Conservation (phyloP, 2,329 filamentous ascomycete genomes). For the Monilinia fructicola region DNA sequence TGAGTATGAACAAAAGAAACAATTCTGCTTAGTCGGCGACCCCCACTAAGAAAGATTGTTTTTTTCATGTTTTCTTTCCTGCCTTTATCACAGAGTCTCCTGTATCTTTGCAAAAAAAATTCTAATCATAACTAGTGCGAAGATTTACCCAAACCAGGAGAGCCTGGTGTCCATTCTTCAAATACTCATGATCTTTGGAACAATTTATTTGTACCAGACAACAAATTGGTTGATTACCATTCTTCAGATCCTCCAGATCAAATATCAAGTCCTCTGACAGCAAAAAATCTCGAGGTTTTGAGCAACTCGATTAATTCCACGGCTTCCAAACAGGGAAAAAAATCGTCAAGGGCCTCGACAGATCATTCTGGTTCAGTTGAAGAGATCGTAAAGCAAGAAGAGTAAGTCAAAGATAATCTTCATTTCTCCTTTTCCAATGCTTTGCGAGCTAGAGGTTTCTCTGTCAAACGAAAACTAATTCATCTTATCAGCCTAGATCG, state of each 20-base stretch:
- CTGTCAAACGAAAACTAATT: conserved; percentile 8
- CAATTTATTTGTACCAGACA: neutral
- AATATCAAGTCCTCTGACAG: neutral
- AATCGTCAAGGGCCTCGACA: neutral
- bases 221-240: neutral
- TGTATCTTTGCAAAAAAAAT: neutral
- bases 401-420: neutral
- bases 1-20: neutral
- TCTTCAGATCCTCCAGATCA: neutral
- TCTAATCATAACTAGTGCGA: conserved; percentile 1
- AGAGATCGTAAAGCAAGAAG: conserved; percentile 3
- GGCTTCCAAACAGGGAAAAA: neutral
- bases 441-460: neutral
- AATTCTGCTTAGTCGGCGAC: conserved; percentile 8
- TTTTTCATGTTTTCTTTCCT: neutral
- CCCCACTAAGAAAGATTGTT: conserved; percentile 5
- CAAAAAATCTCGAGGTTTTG: conserved; percentile 7
- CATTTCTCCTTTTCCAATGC: neutral
- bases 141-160: neutral
- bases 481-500: conserved; percentile 1
- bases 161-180: neutral
- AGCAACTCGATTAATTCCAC: neutral
- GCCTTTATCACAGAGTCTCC: neutral
- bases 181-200: neutral
- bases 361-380: conserved; percentile 3